A percentile compares a stretch with the other conserved stretches of the same genome.
phyloP scores from a whole-genome alignment of 345 rosid genomes.

The Hibiscus trionum region DNA sequence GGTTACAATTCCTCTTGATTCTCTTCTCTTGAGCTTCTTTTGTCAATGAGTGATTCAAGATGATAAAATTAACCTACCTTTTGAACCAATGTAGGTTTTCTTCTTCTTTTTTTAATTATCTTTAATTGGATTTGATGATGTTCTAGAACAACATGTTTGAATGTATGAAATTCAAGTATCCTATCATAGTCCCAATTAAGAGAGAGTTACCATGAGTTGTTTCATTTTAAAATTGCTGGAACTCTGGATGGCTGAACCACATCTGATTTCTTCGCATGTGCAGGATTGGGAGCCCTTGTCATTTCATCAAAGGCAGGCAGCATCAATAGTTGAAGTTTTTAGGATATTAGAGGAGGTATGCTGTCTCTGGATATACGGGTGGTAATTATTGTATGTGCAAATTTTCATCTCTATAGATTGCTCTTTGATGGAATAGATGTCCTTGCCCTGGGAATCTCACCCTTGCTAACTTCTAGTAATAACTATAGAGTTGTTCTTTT shows the following conservation, averaged over 20 bases:
- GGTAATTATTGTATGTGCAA: not conserved
- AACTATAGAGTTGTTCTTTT: not conserved
- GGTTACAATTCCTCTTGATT: not conserved
- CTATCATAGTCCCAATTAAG: not conserved
- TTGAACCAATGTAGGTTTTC: not conserved
- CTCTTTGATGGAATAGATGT: not conserved
- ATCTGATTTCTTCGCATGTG: conserved; percentile 15
- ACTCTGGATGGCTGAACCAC: not conserved
- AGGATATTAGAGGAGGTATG: conserved; percentile 96
- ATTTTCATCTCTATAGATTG: not conserved
- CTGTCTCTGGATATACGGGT: not conserved
- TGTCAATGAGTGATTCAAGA: not conserved
- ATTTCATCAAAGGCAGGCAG: conserved; percentile 76
- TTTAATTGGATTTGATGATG: not conserved
- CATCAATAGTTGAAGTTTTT: conserved; percentile 86
- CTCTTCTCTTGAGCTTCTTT: not conserved
- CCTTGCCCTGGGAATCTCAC: not conserved
- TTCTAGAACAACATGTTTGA: not conserved
- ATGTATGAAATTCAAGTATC: not conserved
- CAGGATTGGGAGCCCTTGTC: conserved; percentile 99
- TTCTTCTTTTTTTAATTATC: not conserved
- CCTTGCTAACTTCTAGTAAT: not conserved
- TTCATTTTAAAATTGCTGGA: conserved; percentile 4
- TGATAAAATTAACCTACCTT: not conserved
- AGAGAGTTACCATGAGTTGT: not conserved